Conservation (phyloP, 2,329 filamentous ascomycete species). For the Juglanconis sp. region DNA sequence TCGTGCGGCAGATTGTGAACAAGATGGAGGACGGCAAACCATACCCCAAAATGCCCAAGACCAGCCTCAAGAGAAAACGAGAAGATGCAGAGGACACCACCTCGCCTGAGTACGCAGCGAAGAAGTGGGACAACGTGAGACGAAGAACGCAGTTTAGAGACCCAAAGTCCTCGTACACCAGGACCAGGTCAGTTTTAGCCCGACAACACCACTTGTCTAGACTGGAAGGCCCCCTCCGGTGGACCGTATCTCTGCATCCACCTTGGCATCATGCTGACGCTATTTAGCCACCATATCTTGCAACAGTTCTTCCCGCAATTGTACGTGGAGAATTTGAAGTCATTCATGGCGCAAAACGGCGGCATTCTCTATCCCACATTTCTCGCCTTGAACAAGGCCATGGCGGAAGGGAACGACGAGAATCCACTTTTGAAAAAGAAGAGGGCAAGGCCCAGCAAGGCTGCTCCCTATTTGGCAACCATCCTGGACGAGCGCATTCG, state of each 20-base stretch:
- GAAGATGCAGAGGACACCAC: conserved; percentile 19
- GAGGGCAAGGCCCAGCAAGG: conserved; percentile 23
- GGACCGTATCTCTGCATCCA: neutral
- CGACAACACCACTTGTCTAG: neutral
- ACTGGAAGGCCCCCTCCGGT: neutral
- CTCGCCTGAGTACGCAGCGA: conserved; percentile 18
- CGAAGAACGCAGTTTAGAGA: conserved; percentile 15
- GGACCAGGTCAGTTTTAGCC: conserved; percentile 8
- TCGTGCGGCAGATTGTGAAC: conserved; percentile 39
- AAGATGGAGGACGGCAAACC: conserved; percentile 33
- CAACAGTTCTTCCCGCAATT: conserved; percentile 33
- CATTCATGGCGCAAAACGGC: conserved; percentile 22
- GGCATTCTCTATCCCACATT: conserved; percentile 34
- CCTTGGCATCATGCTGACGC: neutral
- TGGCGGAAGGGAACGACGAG: conserved; percentile 21
- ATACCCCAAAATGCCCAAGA: conserved; percentile 33
- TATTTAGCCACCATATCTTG: conserved; percentile 27
- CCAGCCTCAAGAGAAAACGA: conserved; percentile 41
- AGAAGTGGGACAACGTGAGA: conserved; percentile 22
- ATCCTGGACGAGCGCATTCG: conserved; percentile 22
- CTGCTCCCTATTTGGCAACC: conserved; percentile 4
- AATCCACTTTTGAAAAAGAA: conserved; percentile 28
- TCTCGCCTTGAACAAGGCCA: conserved; percentile 27
- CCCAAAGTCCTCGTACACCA: conserved; percentile 16
- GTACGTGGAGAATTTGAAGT: conserved; percentile 25